Percentiles rank a stretch among this genome's conserved stretches.
Conservation (phyloP, 306 rosid genomes). For the Prunus kanzakura region DNA sequence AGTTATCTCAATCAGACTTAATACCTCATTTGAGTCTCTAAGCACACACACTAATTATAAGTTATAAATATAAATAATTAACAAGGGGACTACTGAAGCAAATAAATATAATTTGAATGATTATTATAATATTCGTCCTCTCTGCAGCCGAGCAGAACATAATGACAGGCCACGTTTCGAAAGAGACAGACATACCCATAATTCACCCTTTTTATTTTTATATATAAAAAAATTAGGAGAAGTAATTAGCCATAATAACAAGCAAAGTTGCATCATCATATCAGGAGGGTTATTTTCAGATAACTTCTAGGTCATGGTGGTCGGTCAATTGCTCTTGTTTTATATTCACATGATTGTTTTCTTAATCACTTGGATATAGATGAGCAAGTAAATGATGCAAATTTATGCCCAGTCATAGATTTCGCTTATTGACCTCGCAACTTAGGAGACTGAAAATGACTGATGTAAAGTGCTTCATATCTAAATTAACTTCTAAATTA, state of each 20-base stretch:
- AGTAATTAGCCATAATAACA: slow-evolving; percentile 11
- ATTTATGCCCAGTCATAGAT: background rate
- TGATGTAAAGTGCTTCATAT: background rate
- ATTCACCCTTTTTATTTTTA: background rate
- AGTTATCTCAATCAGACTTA: slow-evolving; percentile 18
- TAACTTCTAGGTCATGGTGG: slow-evolving; percentile 2
- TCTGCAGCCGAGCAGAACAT: background rate
- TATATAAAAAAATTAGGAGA: background rate
- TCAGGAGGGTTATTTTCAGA: background rate
- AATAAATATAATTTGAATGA: background rate
- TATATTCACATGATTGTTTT: slow-evolving; percentile 1
- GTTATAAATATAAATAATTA: background rate
- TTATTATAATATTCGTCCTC: background rate
- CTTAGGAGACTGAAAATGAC: slow-evolving; percentile 18
- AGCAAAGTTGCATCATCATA: slow-evolving; percentile 14
- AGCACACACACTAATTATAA: background rate
- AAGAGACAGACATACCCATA: background rate
- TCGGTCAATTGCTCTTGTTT: slow-evolving; percentile 7
- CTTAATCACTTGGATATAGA: background rate
- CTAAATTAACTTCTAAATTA: background rate
- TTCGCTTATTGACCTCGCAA: slow-evolving; percentile 29
- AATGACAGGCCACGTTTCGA: background rate
- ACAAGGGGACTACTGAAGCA: background rate
- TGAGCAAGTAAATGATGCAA: slow-evolving; percentile 18
- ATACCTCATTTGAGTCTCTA: slow-evolving; percentile 8